Conservation (phyloP, 345 rosid species). For the Salix dunnii region DNA sequence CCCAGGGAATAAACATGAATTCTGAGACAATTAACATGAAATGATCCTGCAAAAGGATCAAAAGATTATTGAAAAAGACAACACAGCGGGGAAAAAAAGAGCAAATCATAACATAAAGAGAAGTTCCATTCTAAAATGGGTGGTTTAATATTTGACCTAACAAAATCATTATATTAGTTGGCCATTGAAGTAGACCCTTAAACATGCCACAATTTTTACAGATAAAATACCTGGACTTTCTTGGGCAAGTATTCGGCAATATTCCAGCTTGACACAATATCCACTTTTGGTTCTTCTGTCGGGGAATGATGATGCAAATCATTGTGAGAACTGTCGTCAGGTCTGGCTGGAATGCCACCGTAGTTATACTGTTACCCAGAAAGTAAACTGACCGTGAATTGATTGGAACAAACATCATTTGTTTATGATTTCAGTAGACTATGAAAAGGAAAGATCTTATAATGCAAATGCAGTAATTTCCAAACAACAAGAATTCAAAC, state of each 20-base stretch:
- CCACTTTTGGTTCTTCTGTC: constrained; percentile 48
- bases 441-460: neutral
- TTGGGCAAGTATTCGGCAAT: constrained; percentile 73
- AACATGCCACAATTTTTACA: neutral
- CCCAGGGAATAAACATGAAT: constrained; percentile 88
- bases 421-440: neutral
- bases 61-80: constrained; percentile 7
- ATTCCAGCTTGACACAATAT: constrained; percentile 88
- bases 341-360: constrained; percentile 72
- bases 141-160: neutral
- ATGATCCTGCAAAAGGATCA: constrained; percentile 60
- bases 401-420: neutral
- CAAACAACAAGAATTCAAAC: constrained; percentile 3
- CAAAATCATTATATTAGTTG: neutral
- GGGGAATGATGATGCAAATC: constrained; percentile 16
- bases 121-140: neutral
- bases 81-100: neutral
- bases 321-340: constrained; percentile 43
- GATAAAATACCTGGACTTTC: constrained; percentile 59
- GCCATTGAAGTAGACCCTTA: neutral
- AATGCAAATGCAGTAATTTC: neutral
- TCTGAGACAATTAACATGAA: constrained; percentile 75
- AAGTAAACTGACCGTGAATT: constrained; percentile 7
- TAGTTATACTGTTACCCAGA: constrained; percentile 58
- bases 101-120: constrained; percentile 6